Conservation (phyloP, 768 basidiomycete genomes). For the Kwoniella botswanensis region DNA sequence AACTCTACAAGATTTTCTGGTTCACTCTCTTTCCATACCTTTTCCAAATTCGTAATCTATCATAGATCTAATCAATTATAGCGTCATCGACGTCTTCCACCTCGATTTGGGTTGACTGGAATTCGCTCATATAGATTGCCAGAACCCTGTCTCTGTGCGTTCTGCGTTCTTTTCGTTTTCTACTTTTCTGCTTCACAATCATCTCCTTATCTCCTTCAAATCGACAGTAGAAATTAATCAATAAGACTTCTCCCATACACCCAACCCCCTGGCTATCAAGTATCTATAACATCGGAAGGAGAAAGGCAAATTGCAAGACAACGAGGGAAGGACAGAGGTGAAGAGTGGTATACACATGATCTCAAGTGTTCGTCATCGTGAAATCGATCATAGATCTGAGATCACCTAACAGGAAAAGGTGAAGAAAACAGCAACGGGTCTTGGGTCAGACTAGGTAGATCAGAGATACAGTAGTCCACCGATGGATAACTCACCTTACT, state of each 20-base stretch:
- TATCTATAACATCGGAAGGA: neutral
- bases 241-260: too few relatives aligned
- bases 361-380: neutral
- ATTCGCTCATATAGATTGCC: neutral
- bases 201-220: too few relatives aligned
- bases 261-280: too few relatives aligned
- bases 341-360: neutral
- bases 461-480: neutral
- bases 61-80: neutral
- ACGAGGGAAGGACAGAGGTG: too few relatives aligned
- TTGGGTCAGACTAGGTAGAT: neutral
- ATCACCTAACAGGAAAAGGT: neutral
- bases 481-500: conserved; percentile 14
- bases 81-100: neutral
- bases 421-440: neutral
- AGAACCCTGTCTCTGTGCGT: neutral
- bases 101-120: neutral
- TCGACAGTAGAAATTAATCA: too few relatives aligned
- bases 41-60: neutral
- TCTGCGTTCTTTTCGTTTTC: too few relatives aligned
- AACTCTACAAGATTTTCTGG: neutral
- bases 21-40: neutral
- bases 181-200: too few relatives aligned
- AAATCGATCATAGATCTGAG: neutral
- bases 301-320: neutral